These are phyloP conservation scores for Aspergillus sclerotialis DNA, from an alignment of 2,329 filamentous ascomycete species.

Conservation along the genomic window DNA sequence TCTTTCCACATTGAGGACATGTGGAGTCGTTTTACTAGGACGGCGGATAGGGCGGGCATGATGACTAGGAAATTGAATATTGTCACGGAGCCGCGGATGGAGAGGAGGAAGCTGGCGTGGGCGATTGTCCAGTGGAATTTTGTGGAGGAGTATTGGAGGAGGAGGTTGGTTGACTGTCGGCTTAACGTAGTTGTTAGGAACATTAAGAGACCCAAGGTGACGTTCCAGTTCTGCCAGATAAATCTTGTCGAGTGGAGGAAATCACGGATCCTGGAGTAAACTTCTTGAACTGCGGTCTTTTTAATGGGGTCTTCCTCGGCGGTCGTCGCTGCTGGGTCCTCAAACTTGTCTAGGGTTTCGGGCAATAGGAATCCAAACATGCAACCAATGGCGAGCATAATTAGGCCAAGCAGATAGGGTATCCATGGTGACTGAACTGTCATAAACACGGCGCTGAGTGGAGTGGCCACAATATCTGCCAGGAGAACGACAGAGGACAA, in stretches of 20 bases:
- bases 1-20: slow-evolving; percentile 16
- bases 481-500: slow-evolving; percentile 13
- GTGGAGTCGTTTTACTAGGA: slow-evolving; percentile 10
- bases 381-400: slow-evolving; percentile 6
- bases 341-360: slow-evolving; percentile 12
- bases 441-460: slow-evolving; percentile 23
- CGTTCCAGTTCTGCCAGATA: slow-evolving; percentile 16
- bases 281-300: slow-evolving; percentile 2
- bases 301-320: slow-evolving; percentile 4
- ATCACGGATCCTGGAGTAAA: slow-evolving; percentile 8
- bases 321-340: background rate
- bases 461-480: slow-evolving; percentile 19
- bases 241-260: slow-evolving; percentile 16
- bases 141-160: slow-evolving; percentile 24
- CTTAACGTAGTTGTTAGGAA: slow-evolving; percentile 17
- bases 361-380: slow-evolving; percentile 12
- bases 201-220: slow-evolving; percentile 14
- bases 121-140: slow-evolving; percentile 23
- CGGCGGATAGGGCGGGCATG: slow-evolving; percentile 13
- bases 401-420: slow-evolving; percentile 13
- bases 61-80: slow-evolving; percentile 16
- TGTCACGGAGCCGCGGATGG: slow-evolving; percentile 16
- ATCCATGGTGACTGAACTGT: slow-evolving; percentile 13
- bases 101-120: slow-evolving; percentile 20
- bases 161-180: slow-evolving; percentile 14